Evolutionary conservation across 805 yeast species (phyloP).

Genomic region (Geotrichum ghanense): DNA sequence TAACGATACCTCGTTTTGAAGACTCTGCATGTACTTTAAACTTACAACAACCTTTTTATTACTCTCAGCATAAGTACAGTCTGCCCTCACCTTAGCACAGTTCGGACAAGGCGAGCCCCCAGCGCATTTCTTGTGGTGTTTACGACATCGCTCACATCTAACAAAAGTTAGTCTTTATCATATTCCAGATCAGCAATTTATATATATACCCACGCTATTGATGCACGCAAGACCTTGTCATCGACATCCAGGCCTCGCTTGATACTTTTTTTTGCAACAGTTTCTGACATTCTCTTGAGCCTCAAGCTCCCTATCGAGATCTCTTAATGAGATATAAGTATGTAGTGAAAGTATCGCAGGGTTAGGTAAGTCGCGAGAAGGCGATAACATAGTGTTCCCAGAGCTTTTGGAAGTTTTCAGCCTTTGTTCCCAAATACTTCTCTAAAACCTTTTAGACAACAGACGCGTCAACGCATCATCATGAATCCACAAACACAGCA

Average conservation of each 20-base stretch:
- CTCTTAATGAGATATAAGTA: too few species aligned
- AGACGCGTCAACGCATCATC: neutral
- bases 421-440: too few species aligned
- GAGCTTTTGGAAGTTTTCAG: too few species aligned
- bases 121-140: constrained; percentile 16
- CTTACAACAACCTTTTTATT: constrained; percentile 18
- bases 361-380: too few species aligned
- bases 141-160: constrained; percentile 18
- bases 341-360: too few species aligned
- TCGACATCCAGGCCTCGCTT: too few species aligned
- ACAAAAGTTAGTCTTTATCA: neutral
- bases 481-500: neutral
- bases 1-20: constrained; percentile 12
- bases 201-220: neutral
- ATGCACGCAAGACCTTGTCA: neutral
- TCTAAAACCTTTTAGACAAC: too few species aligned
- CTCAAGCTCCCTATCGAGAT: too few species aligned
- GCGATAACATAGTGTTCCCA: too few species aligned
- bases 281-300: too few species aligned
- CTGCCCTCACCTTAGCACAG: constrained; percentile 10
- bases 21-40: constrained; percentile 12
- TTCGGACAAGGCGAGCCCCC: constrained; percentile 14
- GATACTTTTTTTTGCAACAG: too few species aligned
- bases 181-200: neutral
- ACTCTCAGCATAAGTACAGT: constrained; percentile 16